Percentiles rank a stretch among this genome's conserved stretches.
phyloP scores from a whole-genome alignment of 2,329 filamentous ascomycete genomes.

The Huntiella bhutanensis region DNA sequence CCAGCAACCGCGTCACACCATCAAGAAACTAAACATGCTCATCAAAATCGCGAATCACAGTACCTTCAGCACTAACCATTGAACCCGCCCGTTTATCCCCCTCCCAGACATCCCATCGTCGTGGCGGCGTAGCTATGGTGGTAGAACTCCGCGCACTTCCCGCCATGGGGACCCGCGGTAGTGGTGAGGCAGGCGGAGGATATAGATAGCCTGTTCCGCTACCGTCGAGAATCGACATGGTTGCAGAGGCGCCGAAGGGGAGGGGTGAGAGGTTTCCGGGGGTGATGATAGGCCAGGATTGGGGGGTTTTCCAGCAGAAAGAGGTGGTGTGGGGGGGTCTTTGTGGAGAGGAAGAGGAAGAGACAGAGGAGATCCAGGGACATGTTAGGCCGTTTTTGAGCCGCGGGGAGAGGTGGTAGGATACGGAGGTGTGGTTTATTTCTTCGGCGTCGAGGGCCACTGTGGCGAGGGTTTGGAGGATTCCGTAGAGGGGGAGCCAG shows the following conservation, averaged over 20 bases:
- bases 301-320: constrained; percentile 27
- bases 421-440: constrained; percentile 32
- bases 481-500: constrained; percentile 41
- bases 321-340: constrained; percentile 30
- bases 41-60: constrained; percentile 22
- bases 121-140: too few species aligned
- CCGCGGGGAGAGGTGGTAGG: constrained; percentile 37
- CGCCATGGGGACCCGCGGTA: constrained; percentile 12
- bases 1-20: constrained; percentile 1
- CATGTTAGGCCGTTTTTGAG: constrained; percentile 32
- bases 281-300: neutral
- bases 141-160: neutral
- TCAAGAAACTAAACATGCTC: constrained; percentile 12
- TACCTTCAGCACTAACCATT: constrained; percentile 14
- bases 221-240: neutral
- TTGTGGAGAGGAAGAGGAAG: constrained; percentile 11
- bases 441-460: constrained; percentile 38
- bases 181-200: constrained; percentile 9
- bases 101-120: constrained; percentile 8
- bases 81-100: constrained; percentile 13
- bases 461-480: constrained; percentile 40
- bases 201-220: neutral
- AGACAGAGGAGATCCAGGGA: constrained; percentile 25
- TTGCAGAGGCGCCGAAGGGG: constrained; percentile 6
- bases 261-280: neutral